Percentiles rank a stretch among this genome's conserved stretches.
These are phyloP conservation scores for Orbilia brochopaga DNA, from an alignment of 2,329 filamentous ascomycete genomes.

Conservation along the genomic window DNA sequence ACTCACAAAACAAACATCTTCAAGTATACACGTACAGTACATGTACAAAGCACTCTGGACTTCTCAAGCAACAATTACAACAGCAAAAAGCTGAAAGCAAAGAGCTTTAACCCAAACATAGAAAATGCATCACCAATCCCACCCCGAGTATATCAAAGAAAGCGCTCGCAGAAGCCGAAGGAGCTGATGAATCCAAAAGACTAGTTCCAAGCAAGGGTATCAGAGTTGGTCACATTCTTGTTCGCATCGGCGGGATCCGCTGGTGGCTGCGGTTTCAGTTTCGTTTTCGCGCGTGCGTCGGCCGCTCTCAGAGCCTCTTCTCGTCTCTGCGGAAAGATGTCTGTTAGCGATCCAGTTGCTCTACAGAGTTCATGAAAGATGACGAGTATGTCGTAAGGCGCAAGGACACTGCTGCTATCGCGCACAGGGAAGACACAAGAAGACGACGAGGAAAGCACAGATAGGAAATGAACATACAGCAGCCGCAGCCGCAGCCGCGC, in stretches of 20 bases:
- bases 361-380: not conserved
- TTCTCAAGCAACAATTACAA: not conserved
- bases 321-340: conserved; percentile 24
- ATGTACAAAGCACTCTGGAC: not conserved
- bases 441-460: not conserved
- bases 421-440: not conserved
- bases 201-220: conserved; percentile 50
- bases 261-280: conserved; percentile 34
- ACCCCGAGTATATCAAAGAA: not conserved
- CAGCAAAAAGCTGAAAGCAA: too few relatives aligned
- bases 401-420: too few relatives aligned
- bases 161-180: not conserved
- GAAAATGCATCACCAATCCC: not conserved
- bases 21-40: not conserved
- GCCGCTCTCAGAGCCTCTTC: conserved; percentile 37
- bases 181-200: not conserved
- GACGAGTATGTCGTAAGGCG: too few relatives aligned
- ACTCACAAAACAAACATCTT: not conserved
- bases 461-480: conserved; percentile 22
- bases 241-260: conserved; percentile 14
- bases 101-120: too few relatives aligned
- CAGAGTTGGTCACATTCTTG: conserved; percentile 30
- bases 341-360: not conserved
- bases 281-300: conserved; percentile 44
- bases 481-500: conserved; percentile 37